phyloP scores from a whole-genome alignment of 331 rosid species.

The Cydonia oblonga region DNA sequence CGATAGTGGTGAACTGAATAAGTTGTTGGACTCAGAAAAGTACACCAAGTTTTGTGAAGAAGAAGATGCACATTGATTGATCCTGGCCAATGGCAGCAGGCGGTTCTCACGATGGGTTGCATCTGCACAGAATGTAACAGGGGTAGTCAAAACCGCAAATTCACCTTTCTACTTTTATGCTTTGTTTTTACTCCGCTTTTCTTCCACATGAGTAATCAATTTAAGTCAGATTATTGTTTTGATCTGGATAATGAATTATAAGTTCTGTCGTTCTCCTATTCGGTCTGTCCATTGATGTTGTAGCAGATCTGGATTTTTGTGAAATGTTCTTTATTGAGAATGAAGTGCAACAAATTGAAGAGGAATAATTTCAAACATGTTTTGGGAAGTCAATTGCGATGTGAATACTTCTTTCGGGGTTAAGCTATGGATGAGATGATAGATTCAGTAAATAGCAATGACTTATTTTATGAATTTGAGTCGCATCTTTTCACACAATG shows the following conservation, averaged over 20 bases:
- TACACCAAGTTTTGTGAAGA: slow-evolving; percentile 95
- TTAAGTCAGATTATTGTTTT: neutral
- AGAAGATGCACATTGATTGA: slow-evolving; percentile 70
- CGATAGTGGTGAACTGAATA: slow-evolving; percentile 46
- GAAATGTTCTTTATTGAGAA: neutral
- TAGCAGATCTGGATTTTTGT: neutral
- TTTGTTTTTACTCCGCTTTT: neutral
- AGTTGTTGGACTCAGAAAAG: slow-evolving; percentile 71
- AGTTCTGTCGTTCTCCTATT: neutral
- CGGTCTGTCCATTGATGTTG: neutral
- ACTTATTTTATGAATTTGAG: neutral
- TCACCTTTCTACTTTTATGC: neutral
- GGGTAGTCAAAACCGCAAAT: neutral
- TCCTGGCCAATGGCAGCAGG: neutral
- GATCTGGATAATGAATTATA: neutral
- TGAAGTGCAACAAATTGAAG: neutral
- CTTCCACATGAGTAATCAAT: neutral
- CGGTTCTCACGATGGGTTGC: neutral
- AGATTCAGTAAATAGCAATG: neutral
- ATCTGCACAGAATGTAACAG: neutral
- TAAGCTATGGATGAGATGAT: neutral
- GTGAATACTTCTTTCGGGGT: neutral
- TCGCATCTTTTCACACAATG: neutral
- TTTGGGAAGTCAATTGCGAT: neutral
- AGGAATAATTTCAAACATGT: neutral